Conservation (phyloP, 2,329 filamentous ascomycete genomes). For the Colletotrichum sp. region DNA sequence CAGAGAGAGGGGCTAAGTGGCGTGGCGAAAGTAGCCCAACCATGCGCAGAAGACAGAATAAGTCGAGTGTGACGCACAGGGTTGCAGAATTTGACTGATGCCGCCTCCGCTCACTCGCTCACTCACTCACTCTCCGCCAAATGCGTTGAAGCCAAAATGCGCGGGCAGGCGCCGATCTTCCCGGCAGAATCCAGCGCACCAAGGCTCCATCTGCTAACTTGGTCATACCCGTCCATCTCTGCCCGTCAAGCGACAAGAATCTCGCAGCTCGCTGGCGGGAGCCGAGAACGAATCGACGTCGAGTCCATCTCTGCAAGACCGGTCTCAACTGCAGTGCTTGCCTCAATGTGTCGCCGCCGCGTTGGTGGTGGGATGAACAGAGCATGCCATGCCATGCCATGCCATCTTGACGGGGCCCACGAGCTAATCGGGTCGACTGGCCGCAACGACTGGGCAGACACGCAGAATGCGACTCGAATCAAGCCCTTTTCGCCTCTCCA, state of each 20-base stretch:
- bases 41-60: conserved; percentile 5
- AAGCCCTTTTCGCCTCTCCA: neutral
- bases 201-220: conserved; percentile 6
- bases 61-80: conserved; percentile 20
- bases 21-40: conserved; percentile 19
- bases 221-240: neutral
- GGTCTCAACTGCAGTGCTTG: neutral
- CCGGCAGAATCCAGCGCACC: conserved; percentile 14
- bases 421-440: conserved; percentile 17
- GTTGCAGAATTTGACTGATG: conserved; percentile 21
- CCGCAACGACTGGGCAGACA: conserved; percentile 6
- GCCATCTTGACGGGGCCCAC: conserved; percentile 8
- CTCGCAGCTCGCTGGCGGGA: neutral
- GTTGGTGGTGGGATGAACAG: neutral
- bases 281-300: neutral
- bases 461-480: conserved; percentile 8
- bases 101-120: neutral
- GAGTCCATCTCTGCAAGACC: neutral
- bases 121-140: neutral
- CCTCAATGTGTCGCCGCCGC: neutral
- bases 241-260: neutral
- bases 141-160: conserved; percentile 17
- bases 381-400: neutral
- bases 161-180: neutral
- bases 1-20: conserved; percentile 1